phyloP scores from a whole-genome alignment of 495 filamentous ascomycete genomes.

The Tetracladium setigerum region DNA sequence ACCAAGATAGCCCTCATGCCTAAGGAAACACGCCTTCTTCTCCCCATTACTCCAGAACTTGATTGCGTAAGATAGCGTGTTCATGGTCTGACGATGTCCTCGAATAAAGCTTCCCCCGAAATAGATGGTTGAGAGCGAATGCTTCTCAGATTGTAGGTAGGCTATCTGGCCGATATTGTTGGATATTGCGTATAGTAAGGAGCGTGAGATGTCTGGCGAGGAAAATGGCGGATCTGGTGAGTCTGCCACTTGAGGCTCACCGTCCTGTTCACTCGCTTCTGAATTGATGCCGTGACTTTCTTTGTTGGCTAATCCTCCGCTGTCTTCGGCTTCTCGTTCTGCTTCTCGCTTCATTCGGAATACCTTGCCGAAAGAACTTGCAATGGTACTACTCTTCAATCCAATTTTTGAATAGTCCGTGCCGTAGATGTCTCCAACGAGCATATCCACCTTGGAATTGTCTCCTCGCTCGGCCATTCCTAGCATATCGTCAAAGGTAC shows the following conservation, averaged over 20 bases:
- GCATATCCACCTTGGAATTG: constrained; percentile 89
- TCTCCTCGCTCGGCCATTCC: constrained; percentile 90
- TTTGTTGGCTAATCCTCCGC: constrained; percentile 49
- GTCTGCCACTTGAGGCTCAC: background rate
- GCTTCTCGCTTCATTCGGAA: constrained; percentile 74
- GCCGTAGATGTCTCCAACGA: constrained; percentile 97
- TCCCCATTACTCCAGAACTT: constrained; percentile 92
- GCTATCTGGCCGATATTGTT: constrained; percentile 99
- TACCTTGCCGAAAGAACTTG: constrained; percentile 93
- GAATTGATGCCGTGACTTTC: constrained; percentile 24
- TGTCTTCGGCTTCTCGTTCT: constrained; percentile 72
- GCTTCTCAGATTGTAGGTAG: constrained; percentile 89
- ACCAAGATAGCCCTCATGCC: constrained; percentile 96
- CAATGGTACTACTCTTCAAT: constrained; percentile 86
- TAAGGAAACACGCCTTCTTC: constrained; percentile 91
- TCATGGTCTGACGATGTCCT: constrained; percentile 94
- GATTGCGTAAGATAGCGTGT: constrained; percentile 91
- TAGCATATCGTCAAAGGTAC: constrained; percentile 92
- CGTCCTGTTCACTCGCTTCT: background rate
- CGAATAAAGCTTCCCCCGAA: constrained; percentile 97
- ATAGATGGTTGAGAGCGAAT: constrained; percentile 85
- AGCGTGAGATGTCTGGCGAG: constrained; percentile 42
- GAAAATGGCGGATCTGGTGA: constrained; percentile 35
- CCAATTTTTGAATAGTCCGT: constrained; percentile 94
- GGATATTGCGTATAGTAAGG: constrained; percentile 72